These are phyloP conservation scores for Boletus sensibilis DNA, from an alignment of 768 basidiomycete species.

Conservation along the genomic window DNA sequence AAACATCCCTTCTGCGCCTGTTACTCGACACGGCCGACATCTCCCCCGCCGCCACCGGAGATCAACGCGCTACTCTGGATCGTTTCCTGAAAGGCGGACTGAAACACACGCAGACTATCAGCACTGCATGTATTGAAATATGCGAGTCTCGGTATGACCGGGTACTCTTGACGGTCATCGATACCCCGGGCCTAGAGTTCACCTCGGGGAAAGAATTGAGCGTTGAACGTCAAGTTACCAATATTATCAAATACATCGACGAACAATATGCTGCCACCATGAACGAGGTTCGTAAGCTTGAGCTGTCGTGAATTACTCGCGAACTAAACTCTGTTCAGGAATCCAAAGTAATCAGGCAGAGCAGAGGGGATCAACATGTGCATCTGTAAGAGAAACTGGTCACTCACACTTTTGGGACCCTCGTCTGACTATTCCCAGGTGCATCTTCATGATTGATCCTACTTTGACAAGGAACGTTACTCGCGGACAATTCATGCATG, in stretches of 20 bases:
- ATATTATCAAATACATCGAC: slow-evolving; percentile 76
- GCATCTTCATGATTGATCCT: slow-evolving; percentile 85
- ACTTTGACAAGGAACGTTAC: slow-evolving; percentile 57
- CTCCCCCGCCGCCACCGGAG: slow-evolving; percentile 71
- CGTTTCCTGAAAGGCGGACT: slow-evolving; percentile 61
- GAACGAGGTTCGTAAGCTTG: slow-evolving; percentile 58
- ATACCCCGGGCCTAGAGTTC: slow-evolving; percentile 85
- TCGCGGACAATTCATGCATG: slow-evolving; percentile 47
- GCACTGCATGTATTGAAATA: slow-evolving; percentile 75
- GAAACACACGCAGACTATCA: slow-evolving; percentile 61
- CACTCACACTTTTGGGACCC: background rate
- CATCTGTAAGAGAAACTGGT: slow-evolving; percentile 60
- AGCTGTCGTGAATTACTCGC: background rate
- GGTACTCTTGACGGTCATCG: slow-evolving; percentile 74
- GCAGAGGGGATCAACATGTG: slow-evolving; percentile 86
- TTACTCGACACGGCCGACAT: slow-evolving; percentile 83
- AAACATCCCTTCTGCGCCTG: slow-evolving; percentile 78
- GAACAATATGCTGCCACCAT: slow-evolving; percentile 82
- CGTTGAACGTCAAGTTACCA: slow-evolving; percentile 75
- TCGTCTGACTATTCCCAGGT: slow-evolving; percentile 43
- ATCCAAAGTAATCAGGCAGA: slow-evolving; percentile 84
- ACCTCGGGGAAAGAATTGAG: slow-evolving; percentile 67
- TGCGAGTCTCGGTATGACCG: slow-evolving; percentile 82
- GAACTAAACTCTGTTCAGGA: slow-evolving; percentile 48
- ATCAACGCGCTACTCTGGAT: slow-evolving; percentile 66